phyloP scores from a whole-genome alignment of 2,329 filamentous ascomycete genomes.

The Aureobasidium sp. region DNA sequence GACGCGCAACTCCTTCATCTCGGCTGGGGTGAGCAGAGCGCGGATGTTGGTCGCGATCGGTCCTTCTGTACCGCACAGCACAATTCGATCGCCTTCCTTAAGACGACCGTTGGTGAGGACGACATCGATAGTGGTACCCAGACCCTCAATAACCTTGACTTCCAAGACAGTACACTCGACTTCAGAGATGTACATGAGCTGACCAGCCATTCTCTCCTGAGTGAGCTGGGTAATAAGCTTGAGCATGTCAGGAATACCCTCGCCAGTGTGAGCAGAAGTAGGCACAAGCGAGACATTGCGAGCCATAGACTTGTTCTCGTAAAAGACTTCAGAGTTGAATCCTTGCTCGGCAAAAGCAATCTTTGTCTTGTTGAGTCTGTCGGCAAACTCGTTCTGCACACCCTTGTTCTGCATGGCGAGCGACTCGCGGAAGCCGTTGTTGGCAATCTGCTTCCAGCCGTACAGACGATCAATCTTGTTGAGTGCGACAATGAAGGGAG shows the following conservation, averaged over 20 bases:
- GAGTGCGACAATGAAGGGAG: slow-evolving; percentile 94
- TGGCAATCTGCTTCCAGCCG: slow-evolving; percentile 96
- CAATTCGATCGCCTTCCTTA: slow-evolving; percentile 86
- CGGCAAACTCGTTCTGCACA: slow-evolving; percentile 89
- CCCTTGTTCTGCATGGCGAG: slow-evolving; percentile 83
- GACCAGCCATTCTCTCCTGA: slow-evolving; percentile 94
- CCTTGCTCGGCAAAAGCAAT: slow-evolving; percentile 91
- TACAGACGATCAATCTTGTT: slow-evolving; percentile 99
- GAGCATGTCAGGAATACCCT: slow-evolving; percentile 97
- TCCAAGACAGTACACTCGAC: slow-evolving; percentile 96
- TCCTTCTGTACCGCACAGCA: slow-evolving; percentile 93
- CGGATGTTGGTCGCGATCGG: slow-evolving; percentile 92
- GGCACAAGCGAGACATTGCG: slow-evolving; percentile 92
- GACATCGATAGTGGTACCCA: slow-evolving; percentile 97
- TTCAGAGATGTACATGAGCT: slow-evolving; percentile 97
- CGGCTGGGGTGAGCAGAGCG: slow-evolving; percentile 85
- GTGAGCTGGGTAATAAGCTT: slow-evolving; percentile 89
- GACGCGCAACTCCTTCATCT: slow-evolving; percentile 86
- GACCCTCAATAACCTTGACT: slow-evolving; percentile 98
- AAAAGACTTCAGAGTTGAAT: slow-evolving; percentile 96
- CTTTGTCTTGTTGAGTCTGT: slow-evolving; percentile 85
- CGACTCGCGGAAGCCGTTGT: slow-evolving; percentile 96
- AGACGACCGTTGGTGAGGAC: slow-evolving; percentile 93
- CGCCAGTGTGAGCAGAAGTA: slow-evolving; percentile 95
- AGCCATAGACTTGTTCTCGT: slow-evolving; percentile 96